Evolutionary conservation across 2,329 filamentous ascomycete species (phyloP).

Genomic region (Aspergillus vadensis): DNA sequence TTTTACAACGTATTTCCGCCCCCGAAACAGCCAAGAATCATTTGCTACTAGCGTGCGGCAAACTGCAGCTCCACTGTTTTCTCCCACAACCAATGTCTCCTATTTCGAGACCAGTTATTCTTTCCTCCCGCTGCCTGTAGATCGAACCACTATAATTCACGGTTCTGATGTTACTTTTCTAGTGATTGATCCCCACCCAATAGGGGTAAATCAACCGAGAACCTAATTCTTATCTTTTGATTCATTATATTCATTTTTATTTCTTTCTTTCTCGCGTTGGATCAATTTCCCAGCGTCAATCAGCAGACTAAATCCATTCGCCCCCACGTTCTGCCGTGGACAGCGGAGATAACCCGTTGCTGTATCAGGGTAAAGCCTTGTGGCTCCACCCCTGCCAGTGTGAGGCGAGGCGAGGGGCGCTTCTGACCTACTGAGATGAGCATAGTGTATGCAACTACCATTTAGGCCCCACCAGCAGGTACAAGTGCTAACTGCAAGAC

Average conservation of each 20-base stretch:
- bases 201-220: no score
- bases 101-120: neutral
- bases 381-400: conserved; percentile 1
- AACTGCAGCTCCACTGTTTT: neutral
- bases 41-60: neutral
- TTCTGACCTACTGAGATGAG: neutral
- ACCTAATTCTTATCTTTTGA: no score
- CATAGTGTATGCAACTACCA: neutral
- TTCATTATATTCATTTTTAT: neutral
- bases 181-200: no score
- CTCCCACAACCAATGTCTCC: neutral
- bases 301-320: neutral
- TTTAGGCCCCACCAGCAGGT: neutral
- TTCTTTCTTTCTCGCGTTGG: neutral
- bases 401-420: neutral
- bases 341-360: neutral
- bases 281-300: neutral
- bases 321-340: neutral
- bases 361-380: neutral
- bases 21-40: neutral
- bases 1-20: neutral
- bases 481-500: neutral
- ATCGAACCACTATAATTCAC: neutral
- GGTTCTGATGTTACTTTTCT: neutral
- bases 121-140: neutral